A percentile compares a stretch with the other conserved stretches of the same genome.
Conservation (phyloP, 2,329 filamentous ascomycete genomes). For the Scolecobasidium constrictum region DNA sequence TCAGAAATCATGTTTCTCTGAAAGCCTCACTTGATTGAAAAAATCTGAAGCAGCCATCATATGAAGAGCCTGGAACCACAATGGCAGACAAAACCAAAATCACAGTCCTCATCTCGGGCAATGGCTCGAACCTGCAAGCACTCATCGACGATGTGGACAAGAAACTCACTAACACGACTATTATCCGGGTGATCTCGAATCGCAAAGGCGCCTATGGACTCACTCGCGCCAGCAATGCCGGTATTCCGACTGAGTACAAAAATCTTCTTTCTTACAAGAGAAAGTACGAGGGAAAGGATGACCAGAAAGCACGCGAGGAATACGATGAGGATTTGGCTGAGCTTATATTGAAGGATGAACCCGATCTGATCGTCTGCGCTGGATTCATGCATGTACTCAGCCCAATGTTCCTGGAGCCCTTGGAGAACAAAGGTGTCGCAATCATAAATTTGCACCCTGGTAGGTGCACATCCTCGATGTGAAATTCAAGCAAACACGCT, state of each 20-base stretch:
- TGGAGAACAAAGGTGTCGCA: constrained; percentile 49
- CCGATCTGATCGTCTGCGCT: constrained; percentile 68
- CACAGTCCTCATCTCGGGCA: constrained; percentile 28
- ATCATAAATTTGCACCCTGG: constrained; percentile 74
- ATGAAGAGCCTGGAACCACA: too few relatives aligned
- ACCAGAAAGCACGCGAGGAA: constrained; percentile 44
- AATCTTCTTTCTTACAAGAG: constrained; percentile 71
- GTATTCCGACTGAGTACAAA: constrained; percentile 69
- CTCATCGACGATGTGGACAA: constrained; percentile 53
- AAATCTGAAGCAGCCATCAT: too few relatives aligned
- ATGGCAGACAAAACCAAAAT: not conserved
- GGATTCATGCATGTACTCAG: constrained; percentile 84
- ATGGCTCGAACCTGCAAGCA: constrained; percentile 69
- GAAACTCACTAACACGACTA: constrained; percentile 26
- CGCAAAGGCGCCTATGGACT: constrained; percentile 54
- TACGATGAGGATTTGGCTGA: constrained; percentile 69
- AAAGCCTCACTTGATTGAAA: too few relatives aligned
- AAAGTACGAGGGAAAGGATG: constrained; percentile 44
- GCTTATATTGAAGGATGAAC: constrained; percentile 52
- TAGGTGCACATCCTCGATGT: not conserved
- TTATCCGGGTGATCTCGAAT: constrained; percentile 56
- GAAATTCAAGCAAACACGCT: not conserved
- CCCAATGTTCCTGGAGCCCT: constrained; percentile 55
- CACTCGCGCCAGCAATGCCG: constrained; percentile 45
- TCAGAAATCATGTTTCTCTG: too few relatives aligned